A percentile compares a stretch with the other conserved stretches of the same genome.
Conservation (phyloP, 1,284 basidiomycete genomes). For the Spongispora temasekensis region DNA sequence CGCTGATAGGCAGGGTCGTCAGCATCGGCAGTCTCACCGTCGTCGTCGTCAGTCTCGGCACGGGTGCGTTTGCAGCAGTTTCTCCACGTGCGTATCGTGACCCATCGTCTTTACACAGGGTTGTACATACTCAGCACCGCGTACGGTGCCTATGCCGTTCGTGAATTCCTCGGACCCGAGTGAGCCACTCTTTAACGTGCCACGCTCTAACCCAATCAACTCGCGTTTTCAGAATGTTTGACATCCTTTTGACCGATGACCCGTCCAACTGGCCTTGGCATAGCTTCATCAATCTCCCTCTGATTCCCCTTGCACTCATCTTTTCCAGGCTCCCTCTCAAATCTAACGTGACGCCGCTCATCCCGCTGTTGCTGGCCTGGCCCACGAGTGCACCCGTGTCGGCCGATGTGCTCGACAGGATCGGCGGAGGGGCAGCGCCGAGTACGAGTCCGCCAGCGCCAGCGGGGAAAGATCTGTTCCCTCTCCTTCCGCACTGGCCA, state of each 20-base stretch:
- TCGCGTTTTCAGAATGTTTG: constrained; percentile 50
- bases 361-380: constrained; percentile 66
- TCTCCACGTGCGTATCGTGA: neutral
- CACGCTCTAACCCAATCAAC: neutral
- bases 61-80: constrained; percentile 38
- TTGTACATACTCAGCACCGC: constrained; percentile 61
- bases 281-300: constrained; percentile 68
- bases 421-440: neutral
- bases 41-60: constrained; percentile 43
- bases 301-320: constrained; percentile 58
- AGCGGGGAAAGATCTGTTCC: constrained; percentile 15
- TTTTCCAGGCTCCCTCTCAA: constrained; percentile 55
- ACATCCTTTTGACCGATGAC: constrained; percentile 62
- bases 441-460: neutral
- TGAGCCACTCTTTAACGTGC: constrained; percentile 34
- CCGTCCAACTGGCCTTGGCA: constrained; percentile 69
- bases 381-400: constrained; percentile 51
- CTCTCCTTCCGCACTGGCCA: constrained; percentile 48
- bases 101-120: constrained; percentile 40
- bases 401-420: constrained; percentile 2
- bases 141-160: constrained; percentile 74
- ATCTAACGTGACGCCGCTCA: constrained; percentile 48
- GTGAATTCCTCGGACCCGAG: constrained; percentile 69
- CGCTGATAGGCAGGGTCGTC: constrained; percentile 50
- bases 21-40: constrained; percentile 49